phyloP scores from a whole-genome alignment of 1,284 basidiomycete genomes.

The Ganoderma meredithae region DNA sequence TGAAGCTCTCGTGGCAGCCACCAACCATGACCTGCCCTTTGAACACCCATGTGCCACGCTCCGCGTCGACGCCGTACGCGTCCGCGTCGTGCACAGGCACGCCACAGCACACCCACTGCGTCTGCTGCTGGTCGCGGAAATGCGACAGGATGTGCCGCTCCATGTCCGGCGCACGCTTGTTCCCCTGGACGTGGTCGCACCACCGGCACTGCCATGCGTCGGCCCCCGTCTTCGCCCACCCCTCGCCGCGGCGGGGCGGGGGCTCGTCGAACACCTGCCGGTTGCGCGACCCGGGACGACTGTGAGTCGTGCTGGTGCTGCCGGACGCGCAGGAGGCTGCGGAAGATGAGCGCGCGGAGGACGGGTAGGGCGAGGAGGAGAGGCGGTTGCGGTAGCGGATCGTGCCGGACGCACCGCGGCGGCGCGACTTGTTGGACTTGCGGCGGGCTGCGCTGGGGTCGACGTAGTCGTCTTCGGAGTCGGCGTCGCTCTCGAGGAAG shows the following conservation, averaged over 20 bases:
- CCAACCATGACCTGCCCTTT: slow-evolving; percentile 32
- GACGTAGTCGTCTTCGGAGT: slow-evolving; percentile 32
- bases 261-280: slow-evolving; percentile 23
- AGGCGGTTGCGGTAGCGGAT: slow-evolving; percentile 9
- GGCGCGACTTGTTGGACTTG: neutral
- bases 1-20: slow-evolving; percentile 39
- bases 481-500: slow-evolving; percentile 23
- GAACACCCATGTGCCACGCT: slow-evolving; percentile 21
- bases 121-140: slow-evolving; percentile 21
- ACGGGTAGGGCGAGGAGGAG: slow-evolving; percentile 31
- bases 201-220: slow-evolving; percentile 28
- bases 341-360: slow-evolving; percentile 16
- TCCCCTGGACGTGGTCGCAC: slow-evolving; percentile 36
- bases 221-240: slow-evolving; percentile 25
- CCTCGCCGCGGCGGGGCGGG: slow-evolving; percentile 24
- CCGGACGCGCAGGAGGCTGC: slow-evolving; percentile 20
- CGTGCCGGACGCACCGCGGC: slow-evolving; percentile 5
- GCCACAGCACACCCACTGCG: slow-evolving; percentile 38
- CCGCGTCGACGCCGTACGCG: slow-evolving; percentile 12
- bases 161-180: slow-evolving; percentile 38
- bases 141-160: slow-evolving; percentile 39
- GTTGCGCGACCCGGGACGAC: slow-evolving; percentile 30
- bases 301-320: slow-evolving; percentile 13
- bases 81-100: slow-evolving; percentile 31
- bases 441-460: neutral